Base-by-base conservation (phyloP, 805 yeast genomes). In the Barnettozyma botsteinii region DNA sequence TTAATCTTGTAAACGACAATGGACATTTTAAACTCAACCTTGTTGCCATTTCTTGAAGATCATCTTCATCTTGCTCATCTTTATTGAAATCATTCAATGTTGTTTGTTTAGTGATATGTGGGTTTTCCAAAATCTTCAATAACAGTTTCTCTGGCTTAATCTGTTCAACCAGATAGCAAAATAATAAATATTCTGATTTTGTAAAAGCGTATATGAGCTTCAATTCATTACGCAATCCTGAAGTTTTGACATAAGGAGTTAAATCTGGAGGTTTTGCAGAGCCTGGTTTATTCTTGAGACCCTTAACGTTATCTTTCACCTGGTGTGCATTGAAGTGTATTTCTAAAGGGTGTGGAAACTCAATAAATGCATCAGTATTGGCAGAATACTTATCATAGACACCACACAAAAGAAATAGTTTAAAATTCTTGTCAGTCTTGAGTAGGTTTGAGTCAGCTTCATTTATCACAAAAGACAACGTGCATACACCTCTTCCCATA, bases 181-280 rank as follows among this genome's bases (percentile, higher is more conserved):
- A 78, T 8, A 80, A 52, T 30, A 76, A 56, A 52, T 59, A 79
- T 40, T 73, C 70, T 11, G 63, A 62, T 17, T 67, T 65, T 1
- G 84, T 72, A 52, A 73, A 78, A 0, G 81, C 80, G 53, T 81
- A 85, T 3, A 71, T 67, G 21, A 81, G 55, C 41, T 72, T 74
- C 26, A 82, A 54, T 8, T 56, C 52, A 52, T 78, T 81, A 18
- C 47, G 32, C 5, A 47, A 47, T 9, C 61, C 62, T 14, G 57
- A 46, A 1, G 53, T 48, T 19, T 56, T 45, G n/a, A 74, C 35
- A 31, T 65, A 64, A 3, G 67, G 67, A 0, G 95, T 83, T 31
- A 91, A 49, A 57, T 89, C 84, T 0, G 86, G 88, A 0, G 97
- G 96, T 45, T 76, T 73, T 1, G 88, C 81, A 0, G 96, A 80